Base-by-base conservation (phyloP, 768 basidiomycete species). In the Dendrothele bispora region DNA sequence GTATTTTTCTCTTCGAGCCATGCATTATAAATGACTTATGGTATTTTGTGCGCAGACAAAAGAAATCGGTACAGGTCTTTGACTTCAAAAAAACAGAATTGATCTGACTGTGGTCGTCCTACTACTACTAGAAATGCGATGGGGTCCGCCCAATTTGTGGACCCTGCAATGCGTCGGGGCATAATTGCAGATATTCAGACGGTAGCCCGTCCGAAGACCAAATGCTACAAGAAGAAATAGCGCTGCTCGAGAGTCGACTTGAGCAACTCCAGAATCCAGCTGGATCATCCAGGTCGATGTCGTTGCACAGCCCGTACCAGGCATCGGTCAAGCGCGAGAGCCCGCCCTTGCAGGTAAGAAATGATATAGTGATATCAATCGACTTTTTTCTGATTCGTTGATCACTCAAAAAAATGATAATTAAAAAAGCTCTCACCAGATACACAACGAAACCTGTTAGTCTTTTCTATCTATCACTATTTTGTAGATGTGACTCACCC, bases 191-290 rank as follows among this genome's bases (percentile, higher is more conserved):
- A 46, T 58, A 50, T 18, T 51, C 50, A 2, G 57, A 58, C 22
- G 55, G 53, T 26, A 49, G 55, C 11, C 42, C 53, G 2, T 52
- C 57, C 3, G 12, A 17, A 2, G 7, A 26, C 24, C 41, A 25
- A 54, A 11, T 18, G 10, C 27, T 47, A 20, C 37, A 17, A 52
- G 70, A 72, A 17, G 61, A 76, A 8, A 57, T 78, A 10, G 55
- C 63, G 0, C 61, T 66, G 11, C 56, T 78, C 14, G 66, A 66
- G 50, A 61, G 62, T 18, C 68, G 75, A 18, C 61, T 78, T 1
- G 51, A 58, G 25, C 64, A 71, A 21, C 34, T 71, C 4, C 64
- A 69, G 46, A 47, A 66, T 39, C 65, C 70, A 0, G 54, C 48
- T 1, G 53, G 50, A 1, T 21, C 34, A 11, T 28, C 26, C 1